Base-by-base conservation (phyloP, 2,329 filamentous ascomycete species). In the Ophioceras dolichostomum region DNA sequence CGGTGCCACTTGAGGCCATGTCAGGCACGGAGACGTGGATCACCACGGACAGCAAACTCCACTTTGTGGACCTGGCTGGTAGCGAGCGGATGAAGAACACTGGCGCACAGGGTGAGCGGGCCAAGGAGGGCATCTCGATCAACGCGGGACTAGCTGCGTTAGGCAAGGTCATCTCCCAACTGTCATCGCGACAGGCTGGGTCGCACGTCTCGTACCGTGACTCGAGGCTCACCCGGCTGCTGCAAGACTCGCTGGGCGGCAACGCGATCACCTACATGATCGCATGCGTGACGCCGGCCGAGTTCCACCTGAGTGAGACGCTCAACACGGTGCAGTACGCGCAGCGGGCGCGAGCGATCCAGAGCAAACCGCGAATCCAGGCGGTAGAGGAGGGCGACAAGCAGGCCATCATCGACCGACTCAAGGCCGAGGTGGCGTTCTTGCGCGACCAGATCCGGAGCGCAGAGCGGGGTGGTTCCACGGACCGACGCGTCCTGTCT, bases 221-320 rank as follows among this genome's bases (percentile, higher is more conserved):
- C 61, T 96, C 91, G n/a, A 88, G 87, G 56, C 76, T 98, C 48
- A 98, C 91, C 10, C 81, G 91, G 41, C 69, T 98, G 18, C 73
- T 98, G 14, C 91, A 98, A 65, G 91, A 98, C 59, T 98, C 91
- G 0, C 70, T 98, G 5, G 91, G 91, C 40, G 91, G 91, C 4
- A 96, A 94, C 55, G 91, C 91, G 26, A 94, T 95, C 54, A 98
- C 91, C 1, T 98, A 96, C 62, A 96, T 98, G 91, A 91, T 98
- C 61, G 91, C 91, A 8, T 98, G 91, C 60, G 88, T 98, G 21
- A 98, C 89, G 1, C 89, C 88, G 0, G 86, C 89, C 12, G 88
- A 95, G 55, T 98, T 98, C 54, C 91, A 98, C 56, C 67, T 98
- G 32, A 96, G 88, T 61, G 91, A 98, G 61, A 96, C 93, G 0